These are phyloP conservation scores for Rubroboletus satanas DNA, from an alignment of 768 basidiomycete species.

Conservation along the genomic window DNA sequence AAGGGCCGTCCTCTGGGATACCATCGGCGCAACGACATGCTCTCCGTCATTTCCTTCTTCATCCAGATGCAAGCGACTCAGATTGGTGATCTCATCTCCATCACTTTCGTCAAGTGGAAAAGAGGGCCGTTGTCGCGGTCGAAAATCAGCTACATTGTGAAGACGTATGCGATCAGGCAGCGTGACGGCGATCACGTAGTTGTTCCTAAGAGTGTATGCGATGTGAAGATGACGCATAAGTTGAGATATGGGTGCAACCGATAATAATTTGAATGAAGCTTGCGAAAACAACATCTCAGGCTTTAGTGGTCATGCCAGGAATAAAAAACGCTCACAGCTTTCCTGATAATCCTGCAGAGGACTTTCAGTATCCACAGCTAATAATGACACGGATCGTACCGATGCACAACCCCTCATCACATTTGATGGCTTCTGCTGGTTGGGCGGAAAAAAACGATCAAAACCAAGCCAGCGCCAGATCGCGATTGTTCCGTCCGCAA, in stretches of 20 bases:
- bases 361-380: neutral
- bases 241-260: constrained; percentile 44
- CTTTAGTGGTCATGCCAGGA: neutral
- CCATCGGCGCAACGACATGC: neutral
- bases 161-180: constrained; percentile 39
- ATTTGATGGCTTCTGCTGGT: constrained; percentile 30
- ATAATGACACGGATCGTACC: constrained; percentile 36
- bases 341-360: constrained; percentile 67
- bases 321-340: constrained; percentile 48
- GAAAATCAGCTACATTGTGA: constrained; percentile 45
- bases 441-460: constrained; percentile 59
- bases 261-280: constrained; percentile 68
- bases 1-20: constrained; percentile 2
- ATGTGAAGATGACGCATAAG: constrained; percentile 37
- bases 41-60: constrained; percentile 28
- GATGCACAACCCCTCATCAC: constrained; percentile 57
- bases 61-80: constrained; percentile 25
- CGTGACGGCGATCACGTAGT: constrained; percentile 52
- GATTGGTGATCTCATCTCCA: constrained; percentile 19
- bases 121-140: constrained; percentile 39
- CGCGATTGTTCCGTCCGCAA: constrained; percentile 48
- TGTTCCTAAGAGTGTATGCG: constrained; percentile 42
- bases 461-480: constrained; percentile 70
- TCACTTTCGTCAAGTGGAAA: constrained; percentile 37
- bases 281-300: constrained; percentile 6